Evolutionary conservation across 192 early-diverging fungal genomes (phyloP), one percentile per base, ranked within the genome.

Genomic region (Entomortierella parvispora): DNA sequence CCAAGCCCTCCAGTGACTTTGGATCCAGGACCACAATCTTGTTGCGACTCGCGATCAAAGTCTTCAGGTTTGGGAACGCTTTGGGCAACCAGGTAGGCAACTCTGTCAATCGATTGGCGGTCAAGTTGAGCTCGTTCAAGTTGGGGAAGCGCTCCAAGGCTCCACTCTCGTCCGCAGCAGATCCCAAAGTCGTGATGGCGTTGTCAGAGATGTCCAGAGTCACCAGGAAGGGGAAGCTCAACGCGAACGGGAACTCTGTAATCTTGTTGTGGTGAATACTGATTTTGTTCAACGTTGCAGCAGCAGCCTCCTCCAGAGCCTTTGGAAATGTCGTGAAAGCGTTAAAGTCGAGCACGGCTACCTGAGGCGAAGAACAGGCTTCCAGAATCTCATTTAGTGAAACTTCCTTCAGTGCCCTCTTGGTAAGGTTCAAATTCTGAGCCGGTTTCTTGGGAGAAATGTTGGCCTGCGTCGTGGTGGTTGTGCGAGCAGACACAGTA

Each of bases 211-310:
- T 29, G 42, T 82, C 71, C 28, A 88, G 55, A 3, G 65, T 65
- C 23, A 76, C 62, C 53, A 88, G 34, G 51, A 65, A 32, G 1
- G 81, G 69, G 34, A 88, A 81, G 10, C 68, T 59, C 1, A 84
- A 48, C 10, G 58, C 65, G 23, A 82, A 62, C 1, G 82, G 74
- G 52, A 89, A 85, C 6, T 61, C 59, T 6, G 67, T 51, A 22
- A 89, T 62, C 37, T 82, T 83, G 62, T 89, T 89, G 47, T 81
- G 79, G 34, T 86, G 74, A 22, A 89, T 68, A 20, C 62, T 75
- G n/a, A 88, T 57, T 23, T 83, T 74, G 15, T 80, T 81, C 15
- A 85, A 53, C n/a, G 81, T 85, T 4, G 55, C 31, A 3, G 64
- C 68, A 11, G 59, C 40, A 25, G 65, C 51, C 23, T 67, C 51